Evolutionary conservation across 805 yeast species (phyloP).

Genomic region (Yamadazyma akitaensis): DNA sequence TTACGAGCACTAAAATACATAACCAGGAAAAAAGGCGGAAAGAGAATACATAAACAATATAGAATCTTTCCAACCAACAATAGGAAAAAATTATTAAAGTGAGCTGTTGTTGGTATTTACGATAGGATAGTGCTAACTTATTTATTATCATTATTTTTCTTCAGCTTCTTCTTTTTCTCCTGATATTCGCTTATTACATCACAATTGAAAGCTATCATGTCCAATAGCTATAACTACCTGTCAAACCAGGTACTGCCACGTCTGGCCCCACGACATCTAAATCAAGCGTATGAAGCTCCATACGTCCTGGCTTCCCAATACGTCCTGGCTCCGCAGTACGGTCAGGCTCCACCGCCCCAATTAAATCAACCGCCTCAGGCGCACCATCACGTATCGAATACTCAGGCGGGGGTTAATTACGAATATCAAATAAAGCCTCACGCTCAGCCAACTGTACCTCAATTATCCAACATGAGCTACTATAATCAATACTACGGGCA

Average conservation of each 20-base stretch:
- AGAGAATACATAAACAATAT: background rate
- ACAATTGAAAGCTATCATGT: background rate
- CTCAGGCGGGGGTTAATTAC: constrained; percentile 3
- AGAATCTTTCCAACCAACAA: background rate
- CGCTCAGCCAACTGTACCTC: constrained; percentile 2
- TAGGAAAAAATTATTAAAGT: too few species aligned
- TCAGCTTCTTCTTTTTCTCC: background rate
- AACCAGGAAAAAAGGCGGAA: background rate
- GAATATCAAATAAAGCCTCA: constrained; percentile 6
- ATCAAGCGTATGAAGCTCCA: background rate
- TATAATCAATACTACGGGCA: constrained; percentile 11
- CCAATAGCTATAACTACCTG: background rate
- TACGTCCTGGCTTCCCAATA: background rate
- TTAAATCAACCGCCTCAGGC: background rate
- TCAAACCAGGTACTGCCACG: constrained; percentile 6
- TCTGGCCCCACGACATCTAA: constrained; percentile 13
- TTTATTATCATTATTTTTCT: too few species aligned
- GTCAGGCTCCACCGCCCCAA: background rate
- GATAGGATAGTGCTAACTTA: too few species aligned
- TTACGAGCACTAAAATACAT: background rate
- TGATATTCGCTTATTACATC: too few species aligned
- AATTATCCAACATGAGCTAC: constrained; percentile 1
- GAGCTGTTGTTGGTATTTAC: too few species aligned
- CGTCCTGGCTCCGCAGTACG: background rate
- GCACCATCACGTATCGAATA: background rate